These are phyloP conservation scores for Diaporthe batatas DNA, from an alignment of 2,329 filamentous ascomycete genomes.

Conservation along the genomic window DNA sequence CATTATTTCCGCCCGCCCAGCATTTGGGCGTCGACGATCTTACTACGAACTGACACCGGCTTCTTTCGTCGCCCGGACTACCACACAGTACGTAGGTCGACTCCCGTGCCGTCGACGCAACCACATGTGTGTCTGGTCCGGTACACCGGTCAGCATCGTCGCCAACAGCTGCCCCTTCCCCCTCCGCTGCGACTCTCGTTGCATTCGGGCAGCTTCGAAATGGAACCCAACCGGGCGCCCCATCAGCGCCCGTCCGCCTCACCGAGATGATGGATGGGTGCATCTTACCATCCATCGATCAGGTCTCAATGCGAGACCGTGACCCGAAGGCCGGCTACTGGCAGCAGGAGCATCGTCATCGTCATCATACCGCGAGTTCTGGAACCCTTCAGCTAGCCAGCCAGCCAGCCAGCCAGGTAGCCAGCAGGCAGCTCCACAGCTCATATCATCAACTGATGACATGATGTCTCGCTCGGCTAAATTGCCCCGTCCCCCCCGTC, in stretches of 20 bases:
- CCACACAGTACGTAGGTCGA: neutral
- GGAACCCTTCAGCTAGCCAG: too few relatives aligned
- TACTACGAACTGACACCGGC: constrained; percentile 2
- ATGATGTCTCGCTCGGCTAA: constrained; percentile 35
- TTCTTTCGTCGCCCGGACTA: neutral
- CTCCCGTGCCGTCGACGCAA: constrained; percentile 1
- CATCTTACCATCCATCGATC: neutral
- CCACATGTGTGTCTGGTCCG: constrained; percentile 9
- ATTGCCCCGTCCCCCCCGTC: constrained; percentile 27
- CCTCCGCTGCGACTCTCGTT: constrained; percentile 2
- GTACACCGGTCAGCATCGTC: constrained; percentile 23
- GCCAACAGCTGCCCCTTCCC: neutral
- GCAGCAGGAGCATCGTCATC: too few relatives aligned
- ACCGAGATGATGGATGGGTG: neutral
- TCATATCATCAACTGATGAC: constrained; percentile 14
- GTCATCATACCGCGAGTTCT: neutral
- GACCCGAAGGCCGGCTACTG: neutral
- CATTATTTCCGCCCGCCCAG: constrained; percentile 17
- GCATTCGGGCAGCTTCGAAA: constrained; percentile 17
- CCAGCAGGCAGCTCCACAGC: constrained; percentile 9
- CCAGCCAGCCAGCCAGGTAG: neutral
- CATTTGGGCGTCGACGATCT: constrained; percentile 13
- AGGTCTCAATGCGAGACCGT: constrained; percentile 26
- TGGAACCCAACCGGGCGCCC: constrained; percentile 26
- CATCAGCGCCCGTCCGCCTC: neutral